Evolutionary conservation across 2,329 filamentous ascomycete genomes (phyloP).

Genomic region (Trichoderma cornu-damae): DNA sequence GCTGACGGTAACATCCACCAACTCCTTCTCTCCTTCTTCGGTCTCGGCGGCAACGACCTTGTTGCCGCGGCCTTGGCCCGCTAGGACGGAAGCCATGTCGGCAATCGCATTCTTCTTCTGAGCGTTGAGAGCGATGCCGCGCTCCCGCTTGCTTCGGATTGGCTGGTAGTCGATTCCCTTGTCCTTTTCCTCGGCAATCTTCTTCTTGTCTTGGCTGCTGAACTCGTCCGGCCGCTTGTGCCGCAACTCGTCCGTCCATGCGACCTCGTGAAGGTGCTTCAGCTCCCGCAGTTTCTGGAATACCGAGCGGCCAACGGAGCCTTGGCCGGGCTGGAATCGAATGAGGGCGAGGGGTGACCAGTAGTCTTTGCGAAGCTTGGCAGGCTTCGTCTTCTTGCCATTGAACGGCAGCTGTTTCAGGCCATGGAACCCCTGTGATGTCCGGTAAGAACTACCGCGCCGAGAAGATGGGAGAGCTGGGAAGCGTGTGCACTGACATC

Average conservation of each 20-base stretch:
- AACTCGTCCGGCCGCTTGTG: slow-evolving; percentile 35
- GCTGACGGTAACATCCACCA: slow-evolving; percentile 43
- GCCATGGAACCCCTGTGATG: slow-evolving; percentile 37
- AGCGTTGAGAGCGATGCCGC: slow-evolving; percentile 51
- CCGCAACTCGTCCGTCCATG: slow-evolving; percentile 50
- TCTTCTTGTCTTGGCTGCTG: slow-evolving; percentile 33
- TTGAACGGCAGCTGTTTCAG: slow-evolving; percentile 59
- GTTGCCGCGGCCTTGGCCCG: slow-evolving; percentile 48
- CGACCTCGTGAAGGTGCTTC: slow-evolving; percentile 56
- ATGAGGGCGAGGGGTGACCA: slow-evolving; percentile 59
- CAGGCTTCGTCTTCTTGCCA: slow-evolving; percentile 61
- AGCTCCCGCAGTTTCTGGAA: slow-evolving; percentile 62
- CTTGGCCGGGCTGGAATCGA: slow-evolving; percentile 49
- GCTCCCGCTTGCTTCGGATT: slow-evolving; percentile 38
- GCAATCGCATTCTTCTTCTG: slow-evolving; percentile 59
- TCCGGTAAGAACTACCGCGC: not conserved
- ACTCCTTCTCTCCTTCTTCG: slow-evolving; percentile 24
- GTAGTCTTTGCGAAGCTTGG: slow-evolving; percentile 61
- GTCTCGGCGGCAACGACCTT: slow-evolving; percentile 33
- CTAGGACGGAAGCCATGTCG: slow-evolving; percentile 57
- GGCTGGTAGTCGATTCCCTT: slow-evolving; percentile 32
- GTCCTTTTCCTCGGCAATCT: slow-evolving; percentile 28
- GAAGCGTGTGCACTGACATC: slow-evolving; percentile 39
- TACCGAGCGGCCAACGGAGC: slow-evolving; percentile 52
- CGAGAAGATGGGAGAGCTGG: too few species aligned